Conservation (phyloP, 257 asterid genomes). For the Handroanthus guayacan region DNA sequence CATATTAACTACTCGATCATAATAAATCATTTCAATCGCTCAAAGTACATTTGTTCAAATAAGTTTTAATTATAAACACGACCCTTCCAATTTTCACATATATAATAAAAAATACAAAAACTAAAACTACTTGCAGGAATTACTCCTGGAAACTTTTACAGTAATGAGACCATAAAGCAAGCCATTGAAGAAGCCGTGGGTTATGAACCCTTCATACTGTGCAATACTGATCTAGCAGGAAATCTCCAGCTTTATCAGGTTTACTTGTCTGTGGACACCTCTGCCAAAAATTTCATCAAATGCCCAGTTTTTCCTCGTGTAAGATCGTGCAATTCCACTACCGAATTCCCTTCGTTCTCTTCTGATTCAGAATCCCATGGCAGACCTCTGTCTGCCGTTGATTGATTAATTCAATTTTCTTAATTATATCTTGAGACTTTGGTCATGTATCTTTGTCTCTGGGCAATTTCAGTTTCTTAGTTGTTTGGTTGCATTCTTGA, state of each 20-base stretch:
- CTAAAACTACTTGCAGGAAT: conserved; percentile 49
- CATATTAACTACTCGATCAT: no score
- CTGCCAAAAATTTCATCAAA: conserved; percentile 57
- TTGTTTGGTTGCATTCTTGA: not conserved
- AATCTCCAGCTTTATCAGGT: conserved; percentile 70
- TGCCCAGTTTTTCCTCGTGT: conserved; percentile 73
- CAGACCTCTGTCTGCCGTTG: conserved; percentile 35
- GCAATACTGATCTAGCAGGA: conserved; percentile 64
- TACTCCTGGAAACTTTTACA: conserved; percentile 52
- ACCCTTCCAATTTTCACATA: no score
- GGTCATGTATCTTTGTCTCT: no score
- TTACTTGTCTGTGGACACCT: conserved; percentile 70
- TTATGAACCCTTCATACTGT: conserved; percentile 60
- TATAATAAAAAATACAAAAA: not conserved
- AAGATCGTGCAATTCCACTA: conserved; percentile 50
- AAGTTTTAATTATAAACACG: no score
- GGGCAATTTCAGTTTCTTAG: not conserved
- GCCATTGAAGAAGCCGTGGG: conserved; percentile 66
- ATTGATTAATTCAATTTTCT: not conserved
- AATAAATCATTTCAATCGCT: no score
- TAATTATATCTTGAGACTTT: not conserved
- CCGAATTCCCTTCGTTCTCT: conserved; percentile 70
- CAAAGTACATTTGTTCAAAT: no score
- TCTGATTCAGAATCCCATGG: conserved; percentile 27
- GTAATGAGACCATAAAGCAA: conserved; percentile 48